Evolutionary conservation across 257 asterid species (phyloP).

Genomic region (Rauvolfia tetraphylla): DNA sequence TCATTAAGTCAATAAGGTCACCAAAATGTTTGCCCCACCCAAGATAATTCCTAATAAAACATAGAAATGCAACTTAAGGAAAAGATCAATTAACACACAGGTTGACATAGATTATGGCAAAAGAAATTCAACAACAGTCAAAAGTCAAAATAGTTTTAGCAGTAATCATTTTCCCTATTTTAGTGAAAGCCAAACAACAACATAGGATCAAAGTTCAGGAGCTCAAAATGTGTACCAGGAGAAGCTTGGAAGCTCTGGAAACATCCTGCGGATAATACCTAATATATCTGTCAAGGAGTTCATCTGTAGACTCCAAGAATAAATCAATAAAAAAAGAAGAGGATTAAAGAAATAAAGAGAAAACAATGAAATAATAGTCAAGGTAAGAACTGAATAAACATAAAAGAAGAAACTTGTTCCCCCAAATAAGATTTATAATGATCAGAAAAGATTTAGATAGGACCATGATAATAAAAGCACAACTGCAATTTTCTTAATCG

Average conservation of each 20-base stretch:
- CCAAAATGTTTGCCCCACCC: neutral
- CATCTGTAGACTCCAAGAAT: constrained; percentile 17
- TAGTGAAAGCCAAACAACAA: constrained; percentile 5
- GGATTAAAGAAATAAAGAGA: neutral
- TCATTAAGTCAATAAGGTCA: neutral
- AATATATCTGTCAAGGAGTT: constrained; percentile 60
- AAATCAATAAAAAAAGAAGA: neutral
- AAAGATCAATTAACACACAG: neutral
- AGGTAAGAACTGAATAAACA: neutral
- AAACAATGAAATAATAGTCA: neutral
- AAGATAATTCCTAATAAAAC: neutral
- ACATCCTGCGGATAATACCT: constrained; percentile 93
- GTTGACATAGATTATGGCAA: neutral
- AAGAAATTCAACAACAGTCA: neutral
- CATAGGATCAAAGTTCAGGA: constrained; percentile 1
- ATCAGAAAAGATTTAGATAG: neutral
- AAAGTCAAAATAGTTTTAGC: neutral
- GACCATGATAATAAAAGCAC: neutral
- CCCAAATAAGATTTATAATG: neutral
- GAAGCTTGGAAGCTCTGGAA: constrained; percentile 80
- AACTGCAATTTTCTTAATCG: neutral
- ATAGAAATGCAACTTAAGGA: neutral
- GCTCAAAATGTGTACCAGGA: constrained; percentile 53
- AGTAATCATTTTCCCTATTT: neutral
- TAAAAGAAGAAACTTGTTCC: neutral